Evolutionary conservation across 192 early-diverging fungal genomes (phyloP).

Genomic region (Polychytrium aggregatum): DNA sequence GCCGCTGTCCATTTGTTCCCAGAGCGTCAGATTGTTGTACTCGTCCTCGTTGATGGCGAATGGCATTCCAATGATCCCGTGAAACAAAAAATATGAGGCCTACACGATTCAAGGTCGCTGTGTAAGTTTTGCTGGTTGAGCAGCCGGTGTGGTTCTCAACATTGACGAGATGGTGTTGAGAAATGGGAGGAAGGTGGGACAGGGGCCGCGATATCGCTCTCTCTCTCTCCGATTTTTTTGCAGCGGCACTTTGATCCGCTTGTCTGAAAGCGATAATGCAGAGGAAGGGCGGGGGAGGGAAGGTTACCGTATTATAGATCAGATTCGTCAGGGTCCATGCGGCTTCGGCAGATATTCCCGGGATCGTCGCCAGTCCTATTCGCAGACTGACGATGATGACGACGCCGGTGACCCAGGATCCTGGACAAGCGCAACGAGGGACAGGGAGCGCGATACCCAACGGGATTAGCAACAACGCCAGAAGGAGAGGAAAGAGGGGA

Average conservation of each 20-base stretch:
- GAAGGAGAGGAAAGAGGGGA: no score
- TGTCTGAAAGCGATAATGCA: background rate
- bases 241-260: background rate
- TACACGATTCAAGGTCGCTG: conserved; percentile 13
- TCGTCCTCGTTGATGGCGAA: conserved; percentile 91
- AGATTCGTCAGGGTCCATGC: conserved; percentile 97
- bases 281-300: background rate
- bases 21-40: conserved; percentile 85
- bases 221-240: no score
- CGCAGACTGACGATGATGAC: conserved; percentile 72
- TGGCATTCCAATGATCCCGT: conserved; percentile 91
- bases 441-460: no score
- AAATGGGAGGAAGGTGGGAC: background rate
- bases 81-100: conserved; percentile 97
- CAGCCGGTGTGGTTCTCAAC: background rate
- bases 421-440: no score
- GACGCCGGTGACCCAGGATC: conserved; percentile 84
- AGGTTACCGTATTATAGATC: conserved; percentile 70
- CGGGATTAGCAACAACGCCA: no score
- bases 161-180: background rate
- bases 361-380: conserved; percentile 70
- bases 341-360: conserved; percentile 79
- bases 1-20: conserved; percentile 99
- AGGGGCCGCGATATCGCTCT: no score
- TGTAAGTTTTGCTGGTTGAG: background rate